phyloP scores from a whole-genome alignment of 305 asterid species.

The Rubia balearica region DNA sequence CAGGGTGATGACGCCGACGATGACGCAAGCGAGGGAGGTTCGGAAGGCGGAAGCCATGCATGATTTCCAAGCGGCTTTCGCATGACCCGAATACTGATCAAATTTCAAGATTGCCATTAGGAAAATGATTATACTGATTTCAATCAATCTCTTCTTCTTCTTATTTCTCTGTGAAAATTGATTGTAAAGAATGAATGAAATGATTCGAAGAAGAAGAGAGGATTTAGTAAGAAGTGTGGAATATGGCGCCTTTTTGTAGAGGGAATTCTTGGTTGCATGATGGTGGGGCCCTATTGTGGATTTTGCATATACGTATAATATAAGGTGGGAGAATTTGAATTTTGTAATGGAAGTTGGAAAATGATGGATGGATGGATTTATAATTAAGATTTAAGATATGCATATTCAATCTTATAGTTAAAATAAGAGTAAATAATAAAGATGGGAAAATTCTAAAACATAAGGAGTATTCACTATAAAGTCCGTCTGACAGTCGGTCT shows the following conservation, averaged over 20 bases:
- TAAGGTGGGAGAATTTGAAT: constrained; percentile 13
- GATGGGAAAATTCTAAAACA: too few species aligned
- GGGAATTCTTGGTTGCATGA: constrained; percentile 13
- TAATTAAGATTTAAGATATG: background rate
- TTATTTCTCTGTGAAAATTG: too few species aligned
- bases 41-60: constrained; percentile 63
- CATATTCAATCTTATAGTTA: background rate
- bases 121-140: too few species aligned
- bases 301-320: constrained; percentile 11
- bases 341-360: background rate
- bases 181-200: background rate
- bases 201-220: background rate
- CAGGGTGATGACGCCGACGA: constrained; percentile 56
- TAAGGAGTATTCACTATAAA: too few species aligned
- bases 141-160: background rate
- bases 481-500: too few species aligned
- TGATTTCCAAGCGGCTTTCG: constrained; percentile 48
- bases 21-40: constrained; percentile 65
- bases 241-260: constrained; percentile 30
- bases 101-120: constrained; percentile 20
- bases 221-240: background rate
- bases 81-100: constrained; percentile 24
- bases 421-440: too few species aligned
- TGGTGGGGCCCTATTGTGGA: constrained; percentile 19
- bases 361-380: background rate